Conservation (phyloP, 768 basidiomycete species). For the Tylopilus sp. region DNA sequence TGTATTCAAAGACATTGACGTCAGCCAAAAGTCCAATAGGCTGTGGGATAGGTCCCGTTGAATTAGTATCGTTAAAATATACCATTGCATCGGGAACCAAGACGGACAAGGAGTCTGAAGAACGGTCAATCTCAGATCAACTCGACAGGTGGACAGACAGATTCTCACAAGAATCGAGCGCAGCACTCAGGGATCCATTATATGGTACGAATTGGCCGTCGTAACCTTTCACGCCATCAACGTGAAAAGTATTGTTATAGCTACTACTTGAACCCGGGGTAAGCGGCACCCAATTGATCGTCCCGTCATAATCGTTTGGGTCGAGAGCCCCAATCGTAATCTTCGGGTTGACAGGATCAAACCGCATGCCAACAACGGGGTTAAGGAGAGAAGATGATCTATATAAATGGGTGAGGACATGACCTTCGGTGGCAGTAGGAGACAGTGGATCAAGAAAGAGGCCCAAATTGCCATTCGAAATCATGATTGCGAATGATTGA, state of each 20-base stretch:
- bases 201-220: constrained; percentile 14
- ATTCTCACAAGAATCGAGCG: constrained; percentile 26
- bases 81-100: constrained; percentile 13
- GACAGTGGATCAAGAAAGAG: constrained; percentile 23
- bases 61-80: constrained; percentile 18
- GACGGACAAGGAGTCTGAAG: constrained; percentile 15
- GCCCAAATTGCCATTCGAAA: constrained; percentile 17
- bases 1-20: neutral
- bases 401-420: constrained; percentile 16
- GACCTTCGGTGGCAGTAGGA: constrained; percentile 13
- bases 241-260: constrained; percentile 2
- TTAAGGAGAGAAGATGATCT: constrained; percentile 16
- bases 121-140: neutral
- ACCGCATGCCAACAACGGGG: constrained; percentile 20
- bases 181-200: constrained; percentile 12
- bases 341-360: constrained; percentile 24
- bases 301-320: constrained; percentile 18
- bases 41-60: constrained; percentile 21
- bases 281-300: constrained; percentile 21
- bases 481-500: too few species aligned
- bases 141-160: neutral
- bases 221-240: constrained; percentile 20
- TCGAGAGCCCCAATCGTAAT: constrained; percentile 27
- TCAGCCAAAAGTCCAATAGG: constrained; percentile 3
- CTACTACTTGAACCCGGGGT: constrained; percentile 9